phyloP scores from a whole-genome alignment of 2,329 filamentous ascomycete genomes.

The Leptodontidium sp. region DNA sequence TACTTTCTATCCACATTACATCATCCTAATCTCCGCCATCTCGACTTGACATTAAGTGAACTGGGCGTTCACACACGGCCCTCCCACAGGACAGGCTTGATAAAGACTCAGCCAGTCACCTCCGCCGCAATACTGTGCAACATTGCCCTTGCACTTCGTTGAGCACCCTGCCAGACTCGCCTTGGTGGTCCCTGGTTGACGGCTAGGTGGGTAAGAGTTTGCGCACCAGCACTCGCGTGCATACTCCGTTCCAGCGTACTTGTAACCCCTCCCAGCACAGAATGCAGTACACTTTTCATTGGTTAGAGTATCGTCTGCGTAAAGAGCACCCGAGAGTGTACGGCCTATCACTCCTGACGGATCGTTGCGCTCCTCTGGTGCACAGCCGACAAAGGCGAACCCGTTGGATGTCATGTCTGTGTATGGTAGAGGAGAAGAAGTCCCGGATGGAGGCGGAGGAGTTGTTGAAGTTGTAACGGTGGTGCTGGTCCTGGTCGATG shows the following conservation, averaged over 20 bases:
- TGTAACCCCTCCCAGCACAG: conserved; percentile 40
- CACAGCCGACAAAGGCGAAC: background rate
- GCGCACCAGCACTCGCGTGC: conserved; percentile 56
- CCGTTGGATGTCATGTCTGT: conserved; percentile 1
- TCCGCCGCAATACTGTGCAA: conserved; percentile 4
- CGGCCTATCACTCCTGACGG: background rate
- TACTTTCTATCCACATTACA: no score
- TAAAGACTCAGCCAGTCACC: conserved; percentile 21
- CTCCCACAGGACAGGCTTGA: background rate
- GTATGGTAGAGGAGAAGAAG: background rate
- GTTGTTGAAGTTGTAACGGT: background rate
- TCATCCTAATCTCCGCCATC: no score
- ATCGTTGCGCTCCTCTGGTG: background rate
- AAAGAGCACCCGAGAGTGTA: conserved; percentile 13
- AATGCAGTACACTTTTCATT: conserved; percentile 24
- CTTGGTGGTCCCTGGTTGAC: conserved; percentile 17
- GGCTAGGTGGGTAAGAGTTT: conserved; percentile 23
- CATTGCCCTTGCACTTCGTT: conserved; percentile 16
- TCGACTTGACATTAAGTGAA: background rate
- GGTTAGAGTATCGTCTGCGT: conserved; percentile 20
- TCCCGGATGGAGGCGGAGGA: background rate
- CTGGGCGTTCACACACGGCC: background rate
- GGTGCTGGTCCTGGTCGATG: background rate
- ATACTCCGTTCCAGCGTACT: conserved; percentile 55
- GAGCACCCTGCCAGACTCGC: conserved; percentile 17